Evolutionary conservation across 2,329 filamentous ascomycete species (phyloP), one percentile per base, ranked within the genome.

Genomic region (Pseudogymnoascus sp.): DNA sequence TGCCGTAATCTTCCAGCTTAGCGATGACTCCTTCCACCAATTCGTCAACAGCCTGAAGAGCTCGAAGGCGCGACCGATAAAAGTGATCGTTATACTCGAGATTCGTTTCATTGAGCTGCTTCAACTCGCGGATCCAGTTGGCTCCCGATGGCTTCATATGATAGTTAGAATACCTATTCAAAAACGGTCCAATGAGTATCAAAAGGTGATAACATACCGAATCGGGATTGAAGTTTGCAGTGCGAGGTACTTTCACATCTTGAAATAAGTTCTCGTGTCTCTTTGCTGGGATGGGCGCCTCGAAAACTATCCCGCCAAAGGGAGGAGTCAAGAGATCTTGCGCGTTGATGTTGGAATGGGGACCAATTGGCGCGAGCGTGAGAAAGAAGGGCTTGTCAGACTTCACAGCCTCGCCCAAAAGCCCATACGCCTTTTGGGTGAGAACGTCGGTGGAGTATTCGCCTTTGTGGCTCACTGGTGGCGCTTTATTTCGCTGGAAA

Each of bases 211-310:
- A 37, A 68, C 73, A 37, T 70, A 82, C 80, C 64, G 75, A 73
- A 2, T 82, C 77, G 0, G 87, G 86, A 65, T 91, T 90, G 71
- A 90, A 90, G 68, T 84, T 83, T 0, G 76, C 73, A 0, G 80
- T 84, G 7, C 87, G 76, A 0, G 87, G 87, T 0, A 89, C 80
- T 20, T 76, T 80, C 0, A 76, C 79, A 28, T 82, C 78, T 2
- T 77, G 70, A 68, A 90, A 90, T 0, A 89, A 76, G 68, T 86
- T 72, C 39, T 78, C 75, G 64, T 91, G 86, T 43, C 86, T 76
- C 41, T 82, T 75, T 0, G 84, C 79, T 0, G 86, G 79, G 14
- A 87, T 76, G 0, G 85, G 84, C 0, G 77, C 76, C 1, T 47
- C 41, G 28, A 47, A 47, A 47, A 47, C 41, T 15, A 47, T n/a